Percentiles rank a stretch among this genome's conserved stretches.
phyloP scores from a whole-genome alignment of 176 grass and related monocot species.

The Musa itinerans region DNA sequence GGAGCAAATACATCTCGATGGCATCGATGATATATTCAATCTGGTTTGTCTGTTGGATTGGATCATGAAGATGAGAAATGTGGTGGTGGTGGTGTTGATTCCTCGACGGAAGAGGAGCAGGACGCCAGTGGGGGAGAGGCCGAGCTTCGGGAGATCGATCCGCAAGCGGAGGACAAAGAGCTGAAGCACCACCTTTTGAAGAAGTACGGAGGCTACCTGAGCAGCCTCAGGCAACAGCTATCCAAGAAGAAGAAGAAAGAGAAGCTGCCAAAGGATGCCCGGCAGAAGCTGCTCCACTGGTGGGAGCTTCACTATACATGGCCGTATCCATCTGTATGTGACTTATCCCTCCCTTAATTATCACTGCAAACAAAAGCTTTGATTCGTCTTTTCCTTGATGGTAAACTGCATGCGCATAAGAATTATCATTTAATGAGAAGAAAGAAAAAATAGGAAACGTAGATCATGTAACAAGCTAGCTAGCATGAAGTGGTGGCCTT shows the following conservation, averaged over 20 bases:
- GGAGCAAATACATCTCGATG: no score
- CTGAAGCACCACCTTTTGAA: not conserved
- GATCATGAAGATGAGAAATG: not conserved
- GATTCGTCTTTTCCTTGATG: no score
- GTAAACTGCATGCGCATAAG: no score
- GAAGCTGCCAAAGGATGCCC: slow-evolving; percentile 4
- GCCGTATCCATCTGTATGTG: not conserved
- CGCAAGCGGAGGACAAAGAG: not conserved
- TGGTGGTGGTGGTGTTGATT: not conserved
- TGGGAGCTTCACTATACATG: slow-evolving; percentile 11
- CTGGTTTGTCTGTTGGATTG: not conserved
- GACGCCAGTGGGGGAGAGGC: not conserved
- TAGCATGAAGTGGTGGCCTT: no score
- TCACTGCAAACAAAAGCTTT: not conserved
- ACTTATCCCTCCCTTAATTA: not conserved
- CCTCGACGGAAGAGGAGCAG: not conserved
- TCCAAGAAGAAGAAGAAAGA: slow-evolving; percentile 12
- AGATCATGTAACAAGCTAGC: no score
- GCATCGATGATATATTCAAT: no score
- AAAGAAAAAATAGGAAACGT: no score
- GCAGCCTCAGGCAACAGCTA: not conserved
- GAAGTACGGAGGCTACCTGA: slow-evolving; percentile 1
- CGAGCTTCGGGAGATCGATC: not conserved
- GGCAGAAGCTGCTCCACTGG: slow-evolving; percentile 5
- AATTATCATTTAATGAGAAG: no score